Percentiles rank a stretch among this genome's conserved stretches.
Conservation (phyloP, 495 filamentous ascomycete species). For the Neurospora pannonica region DNA sequence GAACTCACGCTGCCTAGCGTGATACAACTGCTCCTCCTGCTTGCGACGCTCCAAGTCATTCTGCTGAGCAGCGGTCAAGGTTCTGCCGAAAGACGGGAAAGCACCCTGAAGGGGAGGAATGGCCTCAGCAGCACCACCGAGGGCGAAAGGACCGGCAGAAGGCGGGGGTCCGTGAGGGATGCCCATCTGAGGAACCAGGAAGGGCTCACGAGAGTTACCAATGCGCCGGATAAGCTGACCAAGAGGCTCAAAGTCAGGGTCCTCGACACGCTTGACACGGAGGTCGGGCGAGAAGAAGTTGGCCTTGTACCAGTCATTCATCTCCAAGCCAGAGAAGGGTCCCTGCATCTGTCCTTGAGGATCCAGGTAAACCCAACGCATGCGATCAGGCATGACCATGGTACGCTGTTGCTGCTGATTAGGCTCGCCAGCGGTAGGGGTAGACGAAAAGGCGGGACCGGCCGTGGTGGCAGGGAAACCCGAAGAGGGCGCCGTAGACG, state of each 20-base stretch:
- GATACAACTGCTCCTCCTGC: conserved; percentile 94
- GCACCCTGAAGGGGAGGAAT: conserved; percentile 92
- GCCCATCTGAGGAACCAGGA: conserved; percentile 93
- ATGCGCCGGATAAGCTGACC: conserved; percentile 92
- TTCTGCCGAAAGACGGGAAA: conserved; percentile 97
- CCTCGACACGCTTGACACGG: conserved; percentile 87
- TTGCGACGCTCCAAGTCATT: conserved; percentile 93
- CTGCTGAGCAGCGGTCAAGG: conserved; percentile 92
- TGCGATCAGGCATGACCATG: conserved; percentile 99
- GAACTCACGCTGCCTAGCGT: conserved; percentile 90
- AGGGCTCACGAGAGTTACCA: conserved; percentile 93
- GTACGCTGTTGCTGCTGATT: conserved; percentile 64
- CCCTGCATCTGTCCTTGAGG: conserved; percentile 87
- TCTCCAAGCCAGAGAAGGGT: conserved; percentile 91
- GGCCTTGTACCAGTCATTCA: conserved; percentile 99
- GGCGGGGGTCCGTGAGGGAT: conserved; percentile 72
- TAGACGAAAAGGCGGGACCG: conserved; percentile 26
- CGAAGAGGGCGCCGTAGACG: conserved; percentile 23
- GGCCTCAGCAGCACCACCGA: conserved; percentile 47
- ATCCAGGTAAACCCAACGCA: conserved; percentile 97
- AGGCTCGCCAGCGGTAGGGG: conserved; percentile 38
- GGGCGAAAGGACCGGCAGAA: conserved; percentile 34
- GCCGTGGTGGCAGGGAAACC: conserved; percentile 24
- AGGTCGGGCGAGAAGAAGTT: conserved; percentile 94
- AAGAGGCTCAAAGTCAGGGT: conserved; percentile 89